phyloP scores from a whole-genome alignment of 371 early-diverging fungal species.

The Mucor sp. region DNA sequence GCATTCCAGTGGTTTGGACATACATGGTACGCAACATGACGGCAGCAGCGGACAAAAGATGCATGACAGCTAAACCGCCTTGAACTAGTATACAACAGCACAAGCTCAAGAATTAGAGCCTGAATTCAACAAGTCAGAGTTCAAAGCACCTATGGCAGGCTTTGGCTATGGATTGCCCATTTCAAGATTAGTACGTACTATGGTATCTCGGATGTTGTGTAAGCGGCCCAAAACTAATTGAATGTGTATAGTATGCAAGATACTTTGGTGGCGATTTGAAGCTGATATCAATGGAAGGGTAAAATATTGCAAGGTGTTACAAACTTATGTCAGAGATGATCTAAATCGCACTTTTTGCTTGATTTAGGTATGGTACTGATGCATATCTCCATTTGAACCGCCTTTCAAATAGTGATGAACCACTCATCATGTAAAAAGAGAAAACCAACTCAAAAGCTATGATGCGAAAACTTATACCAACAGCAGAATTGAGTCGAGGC shows the following conservation, averaged over 20 bases:
- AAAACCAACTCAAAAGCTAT: too few relatives aligned
- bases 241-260: constrained; percentile 72
- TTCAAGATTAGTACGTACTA: constrained; percentile 18
- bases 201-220: too few relatives aligned
- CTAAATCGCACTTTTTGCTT: not conserved
- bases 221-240: not conserved
- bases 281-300: constrained; percentile 96
- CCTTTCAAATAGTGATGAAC: constrained; percentile 90
- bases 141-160: constrained; percentile 97
- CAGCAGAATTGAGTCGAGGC: not conserved
- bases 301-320: constrained; percentile 28
- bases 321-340: not conserved
- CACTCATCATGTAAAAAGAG: constrained; percentile 57
- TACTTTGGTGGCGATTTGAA: constrained; percentile 97
- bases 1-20: constrained; percentile 93
- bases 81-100: constrained; percentile 88
- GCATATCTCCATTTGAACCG: constrained; percentile 94
- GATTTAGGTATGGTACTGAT: constrained; percentile 86
- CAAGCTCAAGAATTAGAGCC: constrained; percentile 86
- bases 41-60: too few relatives aligned
- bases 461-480: not conserved
- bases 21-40: constrained; percentile 69
- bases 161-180: constrained; percentile 97
- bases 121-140: constrained; percentile 83
- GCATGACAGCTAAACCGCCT: not conserved